Conservation (phyloP, 805 yeast genomes). For the Candida loeiensis region DNA sequence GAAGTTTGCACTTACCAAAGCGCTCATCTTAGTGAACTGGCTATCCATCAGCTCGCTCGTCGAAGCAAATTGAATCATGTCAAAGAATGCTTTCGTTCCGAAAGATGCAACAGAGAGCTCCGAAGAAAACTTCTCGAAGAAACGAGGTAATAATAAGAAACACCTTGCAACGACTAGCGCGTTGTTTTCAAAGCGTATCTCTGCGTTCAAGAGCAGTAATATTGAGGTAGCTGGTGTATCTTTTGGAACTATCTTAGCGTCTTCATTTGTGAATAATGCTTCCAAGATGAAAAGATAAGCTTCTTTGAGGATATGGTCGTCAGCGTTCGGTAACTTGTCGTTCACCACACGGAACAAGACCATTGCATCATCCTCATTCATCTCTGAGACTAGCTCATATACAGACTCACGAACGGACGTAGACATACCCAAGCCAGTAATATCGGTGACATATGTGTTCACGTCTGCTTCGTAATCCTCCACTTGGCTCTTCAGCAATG, state of each 20-base stretch:
- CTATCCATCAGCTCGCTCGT: constrained; percentile 9
- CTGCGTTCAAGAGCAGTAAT: constrained; percentile 7
- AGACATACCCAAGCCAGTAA: constrained; percentile 59
- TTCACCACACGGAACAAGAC: constrained; percentile 5
- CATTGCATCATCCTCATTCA: constrained; percentile 40
- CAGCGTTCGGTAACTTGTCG: not conserved
- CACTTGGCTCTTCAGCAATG: constrained; percentile 39
- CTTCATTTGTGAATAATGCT: constrained; percentile 42
- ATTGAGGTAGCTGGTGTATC: constrained; percentile 10
- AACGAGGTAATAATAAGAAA: constrained; percentile 52
- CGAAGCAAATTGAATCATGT: constrained; percentile 25
- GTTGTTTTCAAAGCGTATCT: constrained; percentile 21
- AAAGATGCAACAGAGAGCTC: constrained; percentile 27
- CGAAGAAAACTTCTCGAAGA: constrained; percentile 49
- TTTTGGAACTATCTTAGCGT: constrained; percentile 16
- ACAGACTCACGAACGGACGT: constrained; percentile 58
- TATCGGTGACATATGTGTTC: constrained; percentile 68
- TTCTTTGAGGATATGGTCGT: constrained; percentile 35
- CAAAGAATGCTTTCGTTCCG: constrained; percentile 27
- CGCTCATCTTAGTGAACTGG: constrained; percentile 26
- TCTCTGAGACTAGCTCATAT: constrained; percentile 51
- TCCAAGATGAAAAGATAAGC: constrained; percentile 39
- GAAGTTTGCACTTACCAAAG: constrained; percentile 52
- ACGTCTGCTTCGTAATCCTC: constrained; percentile 57
- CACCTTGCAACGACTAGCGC: constrained; percentile 41